Base-by-base conservation (phyloP, 2,329 filamentous ascomycete genomes). In the Phialemoniopsis sp. region DNA sequence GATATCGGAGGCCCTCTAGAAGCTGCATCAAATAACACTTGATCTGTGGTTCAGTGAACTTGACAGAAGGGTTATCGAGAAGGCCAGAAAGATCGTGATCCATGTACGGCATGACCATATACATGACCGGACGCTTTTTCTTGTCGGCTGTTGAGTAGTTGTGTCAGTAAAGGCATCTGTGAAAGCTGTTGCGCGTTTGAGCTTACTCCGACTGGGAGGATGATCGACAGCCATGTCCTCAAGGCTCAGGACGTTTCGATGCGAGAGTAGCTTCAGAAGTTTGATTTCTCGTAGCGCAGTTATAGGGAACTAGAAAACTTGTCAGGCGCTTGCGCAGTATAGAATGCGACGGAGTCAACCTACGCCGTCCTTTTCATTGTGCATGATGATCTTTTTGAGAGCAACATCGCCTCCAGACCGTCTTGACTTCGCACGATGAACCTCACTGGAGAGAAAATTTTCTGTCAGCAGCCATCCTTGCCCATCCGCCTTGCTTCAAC, bases 61-160 rank as follows among this genome's bases (percentile, higher is more conserved):
- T 78, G 30, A 98, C 90, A 7, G 84, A 82, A 9, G 91, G 91
- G 54, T 98, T 98, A 61, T 97, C 93, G 53, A 98, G 81, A 21
- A 98, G 79, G 33, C 93, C 93, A 8, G 91, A 95, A n/a, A 98
- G 76, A 64, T 98, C 93, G 65, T 98, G 93, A 53, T 97, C 90
- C 89, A 97, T 96, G 63, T 98, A 98, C 7, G 91, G 93, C 33
- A 85, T 96, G 37, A 95, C 91, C 93, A 98, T 98, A 66, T 97
- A 97, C 73, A 98, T 89, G 51, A 90, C 90, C 4, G 85, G 83
- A 43, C 84, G 80, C 62, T 87, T 89, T 50, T 84, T 78, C 62
- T 88, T 87, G 58, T 91, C 86, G 52, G 78, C 80, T 83, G 53
- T 37, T 45, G 15, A 33, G 33, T 17, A 31, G 31, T 8, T 33